A percentile compares a stretch with the other conserved stretches of the same genome.
These are phyloP conservation scores for Bretschneidera sinensis DNA, from an alignment of 345 rosid species.

Conservation along the genomic window DNA sequence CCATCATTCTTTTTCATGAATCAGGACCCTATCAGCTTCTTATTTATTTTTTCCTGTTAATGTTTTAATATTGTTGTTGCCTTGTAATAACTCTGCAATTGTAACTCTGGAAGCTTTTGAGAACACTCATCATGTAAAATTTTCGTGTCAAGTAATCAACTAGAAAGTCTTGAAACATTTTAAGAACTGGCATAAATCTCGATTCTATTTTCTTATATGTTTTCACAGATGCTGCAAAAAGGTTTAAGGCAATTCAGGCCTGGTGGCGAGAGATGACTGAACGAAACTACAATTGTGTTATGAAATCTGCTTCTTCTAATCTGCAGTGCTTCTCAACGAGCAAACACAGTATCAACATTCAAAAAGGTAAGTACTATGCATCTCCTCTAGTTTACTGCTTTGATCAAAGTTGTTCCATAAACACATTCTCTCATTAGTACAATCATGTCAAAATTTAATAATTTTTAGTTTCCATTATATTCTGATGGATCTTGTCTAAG, in stretches of 20 bases:
- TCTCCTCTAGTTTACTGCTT: slow-evolving; percentile 6
- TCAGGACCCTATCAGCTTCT: no score
- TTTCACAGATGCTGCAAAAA: slow-evolving; percentile 60
- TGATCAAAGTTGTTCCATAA: slow-evolving; percentile 9
- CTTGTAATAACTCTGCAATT: no score
- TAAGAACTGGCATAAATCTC: not conserved
- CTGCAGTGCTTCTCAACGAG: slow-evolving; percentile 25
- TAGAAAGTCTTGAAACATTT: not conserved
- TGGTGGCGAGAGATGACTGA: slow-evolving; percentile 96
- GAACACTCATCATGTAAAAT: not conserved
- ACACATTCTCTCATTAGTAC: no score
- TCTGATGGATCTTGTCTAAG: no score
- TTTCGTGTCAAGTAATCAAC: no score
- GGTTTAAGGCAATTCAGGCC: slow-evolving; percentile 71
- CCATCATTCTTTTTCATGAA: no score
- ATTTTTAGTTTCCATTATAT: no score
- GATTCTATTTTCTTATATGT: not conserved
- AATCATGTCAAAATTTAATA: no score
- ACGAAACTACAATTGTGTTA: slow-evolving; percentile 34
- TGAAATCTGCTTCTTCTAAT: slow-evolving; percentile 30
- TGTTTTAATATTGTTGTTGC: no score
- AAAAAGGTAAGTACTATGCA: slow-evolving; percentile 40
- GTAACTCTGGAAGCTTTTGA: not conserved
- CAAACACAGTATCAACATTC: slow-evolving; percentile 20
- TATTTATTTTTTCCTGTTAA: no score